Base-by-base conservation (phyloP, 116 monocot species). In the Cymodocea nodosa region DNA sequence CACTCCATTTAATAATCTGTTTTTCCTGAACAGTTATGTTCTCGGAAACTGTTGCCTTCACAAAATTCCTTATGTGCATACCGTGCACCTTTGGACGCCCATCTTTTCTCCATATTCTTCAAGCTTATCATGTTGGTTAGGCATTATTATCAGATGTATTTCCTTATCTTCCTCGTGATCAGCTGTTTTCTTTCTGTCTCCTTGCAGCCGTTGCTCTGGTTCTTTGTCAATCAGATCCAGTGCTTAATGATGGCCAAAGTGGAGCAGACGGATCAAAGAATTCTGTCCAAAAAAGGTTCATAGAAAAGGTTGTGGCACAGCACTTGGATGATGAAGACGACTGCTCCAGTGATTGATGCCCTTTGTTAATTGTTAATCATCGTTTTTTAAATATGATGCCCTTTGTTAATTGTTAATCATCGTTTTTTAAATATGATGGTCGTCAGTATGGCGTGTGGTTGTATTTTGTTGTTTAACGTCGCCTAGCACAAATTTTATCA, bases 151-250 rank as follows among this genome's bases (percentile, higher is more conserved):
- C 40, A 8, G 40, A 40, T 40, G 10, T 44, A 44, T 44, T 44
- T 44, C 44, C 44, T 60, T 35, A 37, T 60, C 25, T 24, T 9
- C 13, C 24, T 15, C 34, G n/a, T 35, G 25, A n/a, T 8, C 8
- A 17, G 25, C 35, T 34, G 35, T 4, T 2, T 37, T 30, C 6
- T n/a, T 60, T 60, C 39, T 18, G 35, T n/a, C 39, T 62, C 6
- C 18, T 23, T 57, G 60, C 80, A 80, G 80, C 76, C 63, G 75
- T 80, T 51, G 76, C 80, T 16, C 72, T 80, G 50, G 68, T 75
- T n/a, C 72, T 80, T 22, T 80, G 75, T 64, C 75, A 75, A 37
- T 80, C 80, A 20, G 76, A 80, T 72, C 80, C 76, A 15, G 75
- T 80, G 52, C 80, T 80, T 48, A 75, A 80, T 35, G 76, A 80